Percentiles rank a stretch among this genome's conserved stretches.
Conservation (phyloP, 164 flowering plant species). For the Nymphaea thermarum region DNA sequence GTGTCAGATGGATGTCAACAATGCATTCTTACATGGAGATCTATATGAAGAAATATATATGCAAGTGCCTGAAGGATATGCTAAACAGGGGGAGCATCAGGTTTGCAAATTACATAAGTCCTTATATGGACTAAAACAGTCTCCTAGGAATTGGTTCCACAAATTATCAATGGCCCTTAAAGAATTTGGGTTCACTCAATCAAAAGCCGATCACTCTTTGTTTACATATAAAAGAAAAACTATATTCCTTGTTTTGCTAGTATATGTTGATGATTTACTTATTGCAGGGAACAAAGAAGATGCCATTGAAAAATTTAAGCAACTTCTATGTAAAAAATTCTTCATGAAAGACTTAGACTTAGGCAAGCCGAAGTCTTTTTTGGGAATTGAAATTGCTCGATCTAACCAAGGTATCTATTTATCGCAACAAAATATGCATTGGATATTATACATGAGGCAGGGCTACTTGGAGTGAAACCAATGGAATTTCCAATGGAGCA, state of each 20-base stretch:
- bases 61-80: background rate
- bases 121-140: too few species aligned
- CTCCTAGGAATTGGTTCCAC: background rate
- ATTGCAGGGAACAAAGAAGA: background rate
- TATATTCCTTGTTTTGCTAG: background rate
- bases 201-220: background rate
- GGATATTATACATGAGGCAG: background rate
- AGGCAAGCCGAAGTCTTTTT: background rate
- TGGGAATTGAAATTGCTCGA: background rate
- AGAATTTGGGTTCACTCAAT: background rate
- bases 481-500: background rate
- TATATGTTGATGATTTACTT: constrained; percentile 3
- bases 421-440: background rate
- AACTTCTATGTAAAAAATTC: background rate
- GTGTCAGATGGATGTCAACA: background rate
- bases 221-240: background rate
- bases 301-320: background rate
- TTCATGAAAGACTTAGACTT: background rate
- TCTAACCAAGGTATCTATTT: background rate
- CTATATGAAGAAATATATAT: constrained; percentile 1
- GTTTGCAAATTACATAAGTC: too few species aligned
- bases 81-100: background rate
- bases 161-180: background rate
- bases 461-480: background rate
- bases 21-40: background rate